These are phyloP conservation scores for Candida vartiovaarae DNA, from an alignment of 805 yeast species.

Conservation along the genomic window DNA sequence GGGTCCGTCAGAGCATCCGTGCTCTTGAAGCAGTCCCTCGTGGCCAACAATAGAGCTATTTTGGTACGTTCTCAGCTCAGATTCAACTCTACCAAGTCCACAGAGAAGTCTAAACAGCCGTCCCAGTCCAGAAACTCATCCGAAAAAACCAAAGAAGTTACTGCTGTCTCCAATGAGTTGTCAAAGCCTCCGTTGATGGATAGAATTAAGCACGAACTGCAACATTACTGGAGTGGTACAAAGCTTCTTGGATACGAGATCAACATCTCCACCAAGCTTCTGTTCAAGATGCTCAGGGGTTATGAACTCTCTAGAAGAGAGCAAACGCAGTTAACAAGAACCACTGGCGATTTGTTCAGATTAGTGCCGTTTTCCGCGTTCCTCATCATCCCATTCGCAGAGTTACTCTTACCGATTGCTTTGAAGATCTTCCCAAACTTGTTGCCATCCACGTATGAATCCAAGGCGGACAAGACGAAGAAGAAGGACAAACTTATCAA, in stretches of 20 bases:
- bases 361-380: slow-evolving; percentile 91
- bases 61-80: not conserved
- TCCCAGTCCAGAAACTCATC: not conserved
- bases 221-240: slow-evolving; percentile 95
- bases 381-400: slow-evolving; percentile 90
- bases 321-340: slow-evolving; percentile 77
- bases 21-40: not conserved
- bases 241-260: slow-evolving; percentile 87
- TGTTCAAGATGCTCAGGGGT: slow-evolving; percentile 80
- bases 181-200: slow-evolving; percentile 63
- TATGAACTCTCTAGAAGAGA: slow-evolving; percentile 90
- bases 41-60: slow-evolving; percentile 1
- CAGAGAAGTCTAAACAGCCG: too few relatives aligned
- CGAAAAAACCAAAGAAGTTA: not conserved
- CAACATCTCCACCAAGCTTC: slow-evolving; percentile 72
- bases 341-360: slow-evolving; percentile 77
- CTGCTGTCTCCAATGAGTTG: slow-evolving; percentile 15
- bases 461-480: slow-evolving; percentile 51
- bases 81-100: too few relatives aligned
- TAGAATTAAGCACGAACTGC: slow-evolving; percentile 79
- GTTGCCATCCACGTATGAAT: slow-evolving; percentile 87
- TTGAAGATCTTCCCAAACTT: slow-evolving; percentile 88
- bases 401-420: slow-evolving; percentile 81
- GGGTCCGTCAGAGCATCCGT: not conserved
- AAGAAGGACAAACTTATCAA: slow-evolving; percentile 49